A percentile compares a stretch with the other conserved stretches of the same genome.
Conservation (phyloP, 2,329 filamentous ascomycete genomes). For the Ophiocordyceps camponoti-saundersi region DNA sequence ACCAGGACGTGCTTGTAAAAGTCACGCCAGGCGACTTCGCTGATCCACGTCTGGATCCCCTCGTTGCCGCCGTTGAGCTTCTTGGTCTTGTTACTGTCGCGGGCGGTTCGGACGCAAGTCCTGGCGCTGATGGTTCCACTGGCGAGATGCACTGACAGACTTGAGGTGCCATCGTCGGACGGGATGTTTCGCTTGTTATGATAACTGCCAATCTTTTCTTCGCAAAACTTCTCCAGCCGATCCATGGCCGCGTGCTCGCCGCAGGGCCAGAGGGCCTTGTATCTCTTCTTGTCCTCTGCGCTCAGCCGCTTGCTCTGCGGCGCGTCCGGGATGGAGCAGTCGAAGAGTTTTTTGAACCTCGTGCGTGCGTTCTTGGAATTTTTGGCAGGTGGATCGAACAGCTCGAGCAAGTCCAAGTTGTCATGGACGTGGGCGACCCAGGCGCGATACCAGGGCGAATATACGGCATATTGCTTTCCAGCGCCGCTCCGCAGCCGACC, state of each 20-base stretch:
- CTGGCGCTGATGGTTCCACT: slow-evolving; percentile 50
- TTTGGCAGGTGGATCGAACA: slow-evolving; percentile 30
- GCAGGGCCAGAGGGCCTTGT: slow-evolving; percentile 49
- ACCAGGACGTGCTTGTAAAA: slow-evolving; percentile 79
- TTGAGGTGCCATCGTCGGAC: slow-evolving; percentile 42
- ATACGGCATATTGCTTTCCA: slow-evolving; percentile 72
- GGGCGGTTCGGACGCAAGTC: slow-evolving; percentile 47
- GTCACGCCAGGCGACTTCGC: slow-evolving; percentile 72
- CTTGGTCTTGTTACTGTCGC: slow-evolving; percentile 43
- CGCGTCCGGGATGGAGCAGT: slow-evolving; percentile 38
- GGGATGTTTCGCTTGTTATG: slow-evolving; percentile 50
- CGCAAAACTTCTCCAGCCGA: slow-evolving; percentile 50
- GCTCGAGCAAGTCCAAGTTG: slow-evolving; percentile 48
- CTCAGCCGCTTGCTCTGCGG: slow-evolving; percentile 46
- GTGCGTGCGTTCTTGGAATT: slow-evolving; percentile 18
- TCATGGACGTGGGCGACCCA: slow-evolving; percentile 61
- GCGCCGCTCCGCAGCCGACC: slow-evolving; percentile 47
- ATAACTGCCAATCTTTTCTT: slow-evolving; percentile 45
- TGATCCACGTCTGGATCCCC: slow-evolving; percentile 59
- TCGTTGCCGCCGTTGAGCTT: slow-evolving; percentile 48
- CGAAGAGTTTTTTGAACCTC: slow-evolving; percentile 39
- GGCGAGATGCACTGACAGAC: slow-evolving; percentile 57
- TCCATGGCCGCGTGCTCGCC: slow-evolving; percentile 56
- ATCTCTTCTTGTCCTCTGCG: slow-evolving; percentile 38
- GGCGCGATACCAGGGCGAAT: slow-evolving; percentile 62